Evolutionary conservation across 2,329 filamentous ascomycete genomes (phyloP).

Genomic region (Phaeophleospora eucalypticola): DNA sequence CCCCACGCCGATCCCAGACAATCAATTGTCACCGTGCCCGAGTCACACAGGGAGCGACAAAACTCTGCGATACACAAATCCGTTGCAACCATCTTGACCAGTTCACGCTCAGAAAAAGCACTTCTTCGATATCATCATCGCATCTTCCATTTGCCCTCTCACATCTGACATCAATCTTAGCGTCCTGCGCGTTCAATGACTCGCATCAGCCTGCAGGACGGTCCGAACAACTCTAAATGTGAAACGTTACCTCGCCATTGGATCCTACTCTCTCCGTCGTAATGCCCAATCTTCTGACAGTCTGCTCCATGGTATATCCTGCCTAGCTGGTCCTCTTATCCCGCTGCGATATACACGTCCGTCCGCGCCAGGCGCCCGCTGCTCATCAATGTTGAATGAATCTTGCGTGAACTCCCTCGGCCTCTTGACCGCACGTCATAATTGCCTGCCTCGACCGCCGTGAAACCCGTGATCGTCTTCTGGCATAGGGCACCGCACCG

Average conservation of each 20-base stretch:
- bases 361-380: neutral
- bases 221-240: neutral
- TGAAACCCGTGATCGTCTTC: neutral
- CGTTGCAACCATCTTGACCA: too few species aligned
- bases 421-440: neutral
- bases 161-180: too few species aligned
- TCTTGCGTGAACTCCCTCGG: too few species aligned
- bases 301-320: neutral
- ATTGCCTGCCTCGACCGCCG: neutral
- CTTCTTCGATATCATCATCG: too few species aligned
- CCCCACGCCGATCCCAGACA: constrained; percentile 2
- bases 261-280: neutral
- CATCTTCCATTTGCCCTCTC: too few species aligned
- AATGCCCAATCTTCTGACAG: neutral
- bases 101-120: too few species aligned
- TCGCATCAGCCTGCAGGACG: neutral
- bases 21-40: neutral
- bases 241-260: neutral
- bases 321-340: neutral
- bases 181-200: too few species aligned
- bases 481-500: neutral
- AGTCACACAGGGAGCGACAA: neutral
- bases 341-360: neutral
- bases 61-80: neutral
- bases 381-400: too few species aligned